Conservation (phyloP, 495 filamentous ascomycete genomes). For the Talaromyces ruber region DNA sequence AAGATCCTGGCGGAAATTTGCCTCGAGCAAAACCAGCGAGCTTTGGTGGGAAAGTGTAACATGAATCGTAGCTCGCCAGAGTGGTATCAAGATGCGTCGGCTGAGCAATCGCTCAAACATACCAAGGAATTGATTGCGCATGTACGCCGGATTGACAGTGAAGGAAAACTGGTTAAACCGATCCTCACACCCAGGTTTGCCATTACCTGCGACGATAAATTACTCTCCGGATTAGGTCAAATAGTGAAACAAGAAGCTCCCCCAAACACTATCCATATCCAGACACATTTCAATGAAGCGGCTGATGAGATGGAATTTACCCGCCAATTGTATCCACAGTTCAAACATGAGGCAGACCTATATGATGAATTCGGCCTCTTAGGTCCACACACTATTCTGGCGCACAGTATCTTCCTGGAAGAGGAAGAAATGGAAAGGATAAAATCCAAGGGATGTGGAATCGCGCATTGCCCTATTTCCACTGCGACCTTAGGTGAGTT, state of each 20-base stretch:
- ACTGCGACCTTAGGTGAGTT: conserved; percentile 57
- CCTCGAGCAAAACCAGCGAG: conserved; percentile 47
- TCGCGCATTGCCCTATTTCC: conserved; percentile 56
- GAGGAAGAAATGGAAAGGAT: conserved; percentile 44
- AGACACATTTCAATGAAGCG: conserved; percentile 59
- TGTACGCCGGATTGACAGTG: conserved; percentile 31
- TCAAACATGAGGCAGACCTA: conserved; percentile 43
- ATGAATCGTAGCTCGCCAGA: conserved; percentile 55
- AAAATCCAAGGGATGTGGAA: conserved; percentile 39
- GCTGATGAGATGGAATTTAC: conserved; percentile 46
- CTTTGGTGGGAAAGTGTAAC: conserved; percentile 58
- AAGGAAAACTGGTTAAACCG: conserved; percentile 38
- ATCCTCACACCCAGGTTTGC: conserved; percentile 60
- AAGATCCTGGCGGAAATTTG: conserved; percentile 53
- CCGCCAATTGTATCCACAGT: conserved; percentile 41
- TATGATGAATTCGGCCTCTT: conserved; percentile 47
- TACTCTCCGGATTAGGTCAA: conserved; percentile 43
- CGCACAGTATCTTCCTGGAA: conserved; percentile 53
- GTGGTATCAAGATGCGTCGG: conserved; percentile 46
- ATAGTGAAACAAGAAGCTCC: conserved; percentile 39
- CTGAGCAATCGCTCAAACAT: conserved; percentile 37
- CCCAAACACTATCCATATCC: conserved; percentile 43
- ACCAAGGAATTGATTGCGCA: conserved; percentile 46
- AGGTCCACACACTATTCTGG: conserved; percentile 47
- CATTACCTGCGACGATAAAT: conserved; percentile 44